Base-by-base conservation (phyloP, 371 early-diverging fungal genomes). In the Rhizopus arrhizus region DNA sequence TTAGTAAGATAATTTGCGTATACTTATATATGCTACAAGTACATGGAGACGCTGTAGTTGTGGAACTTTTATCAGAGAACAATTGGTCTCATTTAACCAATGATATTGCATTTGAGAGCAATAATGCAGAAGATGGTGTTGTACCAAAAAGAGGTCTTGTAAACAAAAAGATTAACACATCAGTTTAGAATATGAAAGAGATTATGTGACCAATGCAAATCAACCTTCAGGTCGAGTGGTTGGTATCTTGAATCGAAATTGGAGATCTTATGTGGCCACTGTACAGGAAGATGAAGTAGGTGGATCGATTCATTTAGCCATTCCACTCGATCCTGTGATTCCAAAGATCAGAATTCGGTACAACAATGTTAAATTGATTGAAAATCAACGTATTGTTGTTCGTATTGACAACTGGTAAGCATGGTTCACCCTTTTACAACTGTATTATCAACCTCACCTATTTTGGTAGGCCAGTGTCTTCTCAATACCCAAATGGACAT, bases 271-370 rank as follows among this genome's bases (percentile, higher is more conserved):
- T 68, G 95, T 95, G 13, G 95, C 95, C 7, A 93, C 94, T 0
- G 74, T 96, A 31, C 90, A 90, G 57, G 77, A 78, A 40, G 92
- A 92, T 41, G 85, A 82, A 36, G 70, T 72, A 35, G 84, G 83
- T 2, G 81, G 78, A 36, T 66, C 85, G 49, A 70, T 88, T 61
- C 87, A 91, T 80, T 70, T 92, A 65, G 91, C 92, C 0, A 73
- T 90, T 22, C 91, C 97, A 0, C 78, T 95, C 58, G 92, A 95
- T 66, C 82, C 85, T 49, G 73, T 84, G 3, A 90, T 95, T 32
- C 97, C 97, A 36, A 93, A 92, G 70, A 94, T 96, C 64, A 85
- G 94, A 57, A 90, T 96, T n/a, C 82, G 92, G 33, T 91, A 95
- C 42, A 83, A 89, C 36, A 91, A 95, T 62, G 82, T 85, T 1